phyloP scores from a whole-genome alignment of 2,329 filamentous ascomycete species.

The Cercospora zeina region DNA sequence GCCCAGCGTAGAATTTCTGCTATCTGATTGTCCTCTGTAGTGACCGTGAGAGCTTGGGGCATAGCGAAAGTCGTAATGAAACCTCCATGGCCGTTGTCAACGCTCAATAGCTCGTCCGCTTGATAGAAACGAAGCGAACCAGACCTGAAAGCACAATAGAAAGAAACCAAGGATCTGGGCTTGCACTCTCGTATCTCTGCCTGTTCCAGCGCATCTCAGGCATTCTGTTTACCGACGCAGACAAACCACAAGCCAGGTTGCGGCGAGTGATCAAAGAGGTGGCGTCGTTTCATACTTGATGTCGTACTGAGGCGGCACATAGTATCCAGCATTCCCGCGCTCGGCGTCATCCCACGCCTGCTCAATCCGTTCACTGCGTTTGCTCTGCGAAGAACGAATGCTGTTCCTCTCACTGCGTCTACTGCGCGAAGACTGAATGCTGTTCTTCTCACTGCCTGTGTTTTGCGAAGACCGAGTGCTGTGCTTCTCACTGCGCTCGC shows the following conservation, averaged over 20 bases:
- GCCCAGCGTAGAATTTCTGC: neutral
- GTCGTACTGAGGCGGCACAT: slow-evolving; percentile 14
- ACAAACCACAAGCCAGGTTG: no score
- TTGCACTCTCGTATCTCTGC: no score
- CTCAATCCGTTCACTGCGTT: neutral
- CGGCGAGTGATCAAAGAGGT: neutral
- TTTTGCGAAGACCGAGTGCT: neutral
- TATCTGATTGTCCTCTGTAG: neutral
- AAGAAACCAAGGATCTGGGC: no score
- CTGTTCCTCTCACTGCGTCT: neutral
- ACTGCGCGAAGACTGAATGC: no score
- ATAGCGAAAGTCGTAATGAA: neutral
- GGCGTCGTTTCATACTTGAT: neutral
- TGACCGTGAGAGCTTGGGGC: neutral
- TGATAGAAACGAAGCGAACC: neutral
- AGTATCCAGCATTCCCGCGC: slow-evolving; percentile 9
- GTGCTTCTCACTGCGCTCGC: neutral
- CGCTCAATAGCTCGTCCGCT: neutral
- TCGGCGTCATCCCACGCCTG: slow-evolving; percentile 11
- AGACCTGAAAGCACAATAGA: neutral
- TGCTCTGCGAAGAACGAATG: neutral
- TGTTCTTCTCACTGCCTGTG: neutral
- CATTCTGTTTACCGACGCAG: no score
- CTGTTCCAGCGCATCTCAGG: no score
- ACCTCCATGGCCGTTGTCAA: neutral